A percentile compares a stretch with the other conserved stretches of the same genome.
Conservation (phyloP, 2,329 filamentous ascomycete species). For the Tolypocladium amazonense region DNA sequence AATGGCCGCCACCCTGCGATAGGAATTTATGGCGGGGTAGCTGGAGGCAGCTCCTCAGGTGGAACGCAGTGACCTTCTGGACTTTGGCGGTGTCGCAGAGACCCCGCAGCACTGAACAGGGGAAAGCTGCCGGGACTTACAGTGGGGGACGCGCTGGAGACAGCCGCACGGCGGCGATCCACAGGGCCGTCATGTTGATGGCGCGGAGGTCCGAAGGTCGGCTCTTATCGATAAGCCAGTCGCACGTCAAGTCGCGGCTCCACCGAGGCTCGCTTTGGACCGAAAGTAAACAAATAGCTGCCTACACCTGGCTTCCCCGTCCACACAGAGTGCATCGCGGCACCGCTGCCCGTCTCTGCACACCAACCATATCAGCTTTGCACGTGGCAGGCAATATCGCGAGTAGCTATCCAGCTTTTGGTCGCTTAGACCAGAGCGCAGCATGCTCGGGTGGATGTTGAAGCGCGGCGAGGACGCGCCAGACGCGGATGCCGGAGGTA, state of each 20-base stretch:
- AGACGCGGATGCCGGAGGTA: conserved; percentile 15
- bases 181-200: background rate
- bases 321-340: background rate
- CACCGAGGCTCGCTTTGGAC: background rate
- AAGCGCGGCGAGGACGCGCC: conserved; percentile 31
- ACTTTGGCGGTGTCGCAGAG: background rate
- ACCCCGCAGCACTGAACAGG: background rate
- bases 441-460: conserved; percentile 52
- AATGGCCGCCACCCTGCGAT: background rate
- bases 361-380: background rate
- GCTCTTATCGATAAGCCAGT: background rate
- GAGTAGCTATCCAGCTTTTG: background rate
- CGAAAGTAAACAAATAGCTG: background rate
- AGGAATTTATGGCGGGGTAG: background rate
- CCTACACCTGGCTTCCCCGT: too few species aligned
- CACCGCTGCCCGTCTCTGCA: background rate
- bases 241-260: background rate
- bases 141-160: background rate
- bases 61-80: background rate
- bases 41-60: background rate
- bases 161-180: background rate
- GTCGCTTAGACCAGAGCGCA: background rate
- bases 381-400: background rate
- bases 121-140: background rate
- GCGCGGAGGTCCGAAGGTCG: too few species aligned